Conservation (phyloP, 2,329 filamentous ascomycete species). For the Raffaelea ambrosiae region DNA sequence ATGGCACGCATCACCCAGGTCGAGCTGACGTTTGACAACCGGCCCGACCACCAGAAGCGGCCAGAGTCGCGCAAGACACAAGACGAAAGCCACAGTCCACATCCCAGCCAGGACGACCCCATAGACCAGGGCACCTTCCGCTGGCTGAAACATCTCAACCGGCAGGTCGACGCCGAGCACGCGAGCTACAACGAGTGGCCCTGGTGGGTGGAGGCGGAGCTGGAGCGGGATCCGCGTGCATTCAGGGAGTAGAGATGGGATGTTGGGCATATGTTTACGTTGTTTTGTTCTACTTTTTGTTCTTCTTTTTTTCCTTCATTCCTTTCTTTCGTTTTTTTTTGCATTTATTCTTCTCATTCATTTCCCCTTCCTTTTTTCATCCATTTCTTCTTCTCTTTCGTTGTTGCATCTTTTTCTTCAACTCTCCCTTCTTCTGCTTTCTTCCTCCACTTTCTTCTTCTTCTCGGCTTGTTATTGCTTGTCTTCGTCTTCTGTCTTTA, state of each 20-base stretch:
- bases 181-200: slow-evolving; percentile 43
- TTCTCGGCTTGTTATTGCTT: no score
- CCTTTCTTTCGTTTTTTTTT: not conserved
- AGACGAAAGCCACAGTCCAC: not conserved
- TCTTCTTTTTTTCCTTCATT: not conserved
- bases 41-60: slow-evolving; percentile 18
- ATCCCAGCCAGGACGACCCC: slow-evolving; percentile 27
- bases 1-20: slow-evolving; percentile 37
- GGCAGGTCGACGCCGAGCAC: slow-evolving; percentile 34
- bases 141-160: slow-evolving; percentile 44
- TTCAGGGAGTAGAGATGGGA: slow-evolving; percentile 26
- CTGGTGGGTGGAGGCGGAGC: slow-evolving; percentile 43
- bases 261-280: not conserved
- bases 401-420: no score
- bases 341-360: not conserved
- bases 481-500: no score
- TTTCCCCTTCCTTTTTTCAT: not conserved
- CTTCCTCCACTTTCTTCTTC: no score
- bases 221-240: slow-evolving; percentile 33
- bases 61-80: slow-evolving; percentile 9
- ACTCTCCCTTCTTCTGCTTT: no score
- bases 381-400: no score
- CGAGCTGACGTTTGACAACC: not conserved
- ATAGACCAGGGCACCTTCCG: slow-evolving; percentile 38
- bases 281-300: not conserved